Evolutionary conservation across 2,329 filamentous ascomycete species (phyloP).

Genomic region (Tricladium varicosporioides): DNA sequence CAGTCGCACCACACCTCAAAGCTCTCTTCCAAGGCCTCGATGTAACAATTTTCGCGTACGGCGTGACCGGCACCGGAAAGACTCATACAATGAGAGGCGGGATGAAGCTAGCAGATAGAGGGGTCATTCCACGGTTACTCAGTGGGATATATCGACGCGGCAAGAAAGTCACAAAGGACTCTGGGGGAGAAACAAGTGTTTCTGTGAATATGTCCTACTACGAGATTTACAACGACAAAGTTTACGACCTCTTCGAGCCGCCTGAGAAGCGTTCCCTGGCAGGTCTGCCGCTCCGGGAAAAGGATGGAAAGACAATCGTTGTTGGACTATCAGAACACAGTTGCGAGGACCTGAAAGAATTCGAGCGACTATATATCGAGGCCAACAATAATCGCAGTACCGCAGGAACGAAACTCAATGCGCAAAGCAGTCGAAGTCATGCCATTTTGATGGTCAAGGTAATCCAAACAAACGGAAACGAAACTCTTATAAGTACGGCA

Average conservation of each 20-base stretch:
- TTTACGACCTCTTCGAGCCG: constrained; percentile 85
- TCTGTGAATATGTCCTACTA: constrained; percentile 83
- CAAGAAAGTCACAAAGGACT: constrained; percentile 82
- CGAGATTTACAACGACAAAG: constrained; percentile 96
- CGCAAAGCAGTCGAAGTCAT: constrained; percentile 85
- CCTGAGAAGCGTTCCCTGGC: constrained; percentile 75
- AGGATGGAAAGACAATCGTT: constrained; percentile 82
- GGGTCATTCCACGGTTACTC: constrained; percentile 81
- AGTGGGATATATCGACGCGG: constrained; percentile 82
- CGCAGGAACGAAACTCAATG: constrained; percentile 87
- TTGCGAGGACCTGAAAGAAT: constrained; percentile 84
- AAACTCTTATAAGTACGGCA: constrained; percentile 74
- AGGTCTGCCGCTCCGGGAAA: constrained; percentile 80
- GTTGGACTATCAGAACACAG: constrained; percentile 80
- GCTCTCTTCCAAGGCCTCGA: constrained; percentile 88
- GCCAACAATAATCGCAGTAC: constrained; percentile 89
- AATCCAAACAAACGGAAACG: constrained; percentile 68
- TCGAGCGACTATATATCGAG: constrained; percentile 85
- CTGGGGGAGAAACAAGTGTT: constrained; percentile 66
- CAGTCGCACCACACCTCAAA: constrained; percentile 87
- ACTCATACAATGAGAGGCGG: constrained; percentile 96
- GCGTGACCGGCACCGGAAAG: constrained; percentile 90
- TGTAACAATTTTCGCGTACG: constrained; percentile 89
- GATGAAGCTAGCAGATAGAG: constrained; percentile 78
- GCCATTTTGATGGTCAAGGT: constrained; percentile 90